Evolutionary conservation across 2,329 filamentous ascomycete genomes (phyloP), one percentile per base, ranked within the genome.

Genomic region (Hymenoscyphus fructigenus): DNA sequence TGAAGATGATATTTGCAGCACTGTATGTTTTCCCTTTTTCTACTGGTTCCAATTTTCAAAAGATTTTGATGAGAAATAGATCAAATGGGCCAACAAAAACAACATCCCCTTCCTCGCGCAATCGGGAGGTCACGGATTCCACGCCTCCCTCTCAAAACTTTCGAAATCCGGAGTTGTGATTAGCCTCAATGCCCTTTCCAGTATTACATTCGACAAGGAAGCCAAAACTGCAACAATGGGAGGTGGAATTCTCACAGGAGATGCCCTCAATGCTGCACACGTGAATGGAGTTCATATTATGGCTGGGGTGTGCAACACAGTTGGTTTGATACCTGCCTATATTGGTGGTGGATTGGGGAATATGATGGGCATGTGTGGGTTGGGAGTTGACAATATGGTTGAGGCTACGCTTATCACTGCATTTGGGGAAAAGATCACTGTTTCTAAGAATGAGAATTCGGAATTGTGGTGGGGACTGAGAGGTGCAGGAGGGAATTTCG

Each of bases 61-160:
- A 32, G 29, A 32, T 9, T 32, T 9, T 32, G 9, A 32, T n/a
- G 3, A 5, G 17, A 47, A 47, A 59, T 23, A 66, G 65, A 23
- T 66, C 12, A 64, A 66, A 66, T 66, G 36, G 50, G 65, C 65
- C 5, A 57, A 26, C 38, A 53, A 20, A 15, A 12, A 60, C 59
- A 50, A 61, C 6, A 67, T 68, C 7, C 41, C 61, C 3, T 65
- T 67, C 36, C 53, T 65, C 28, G 65, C 67, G 3, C 63, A 65
- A 44, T 56, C 50, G 6, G 65, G 67, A n/a, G 61, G 56, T 14
- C 63, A 68, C 23, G 67, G 61, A 2, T 62, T 63, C 14, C 23
- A 28, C 10, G n/a, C 20, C 10, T 50, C 57, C 1, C 36, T 68
- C 14, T 38, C 57, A 1, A 15, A 34, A 28, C 36, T 59, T 7